Conservation (phyloP, 2,329 filamentous ascomycete genomes). For the Aspergillus ibericus region DNA sequence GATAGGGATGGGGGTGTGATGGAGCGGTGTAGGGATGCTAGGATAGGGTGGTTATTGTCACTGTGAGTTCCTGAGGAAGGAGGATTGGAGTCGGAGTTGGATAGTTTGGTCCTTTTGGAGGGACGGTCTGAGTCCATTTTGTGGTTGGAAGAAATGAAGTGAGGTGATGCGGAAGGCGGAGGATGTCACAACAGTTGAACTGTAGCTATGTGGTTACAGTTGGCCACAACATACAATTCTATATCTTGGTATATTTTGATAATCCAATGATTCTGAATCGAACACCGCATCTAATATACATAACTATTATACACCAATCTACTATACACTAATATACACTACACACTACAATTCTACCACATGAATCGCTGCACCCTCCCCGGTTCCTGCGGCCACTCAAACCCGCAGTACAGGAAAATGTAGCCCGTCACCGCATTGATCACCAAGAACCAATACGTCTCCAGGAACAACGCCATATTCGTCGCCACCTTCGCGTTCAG, state of each 20-base stretch:
- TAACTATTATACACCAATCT: background rate
- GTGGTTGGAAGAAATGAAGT: background rate
- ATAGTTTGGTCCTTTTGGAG: constrained; percentile 17
- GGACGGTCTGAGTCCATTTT: constrained; percentile 8
- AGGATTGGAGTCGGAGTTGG: background rate
- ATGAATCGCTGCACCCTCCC: constrained; percentile 64
- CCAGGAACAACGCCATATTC: constrained; percentile 42
- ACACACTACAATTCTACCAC: constrained; percentile 51
- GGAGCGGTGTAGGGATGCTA: constrained; percentile 32
- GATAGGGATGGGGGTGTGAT: constrained; percentile 29
- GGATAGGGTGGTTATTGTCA: background rate
- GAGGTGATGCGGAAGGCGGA: background rate
- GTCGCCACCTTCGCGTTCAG: constrained; percentile 28
- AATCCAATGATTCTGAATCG: too few relatives aligned
- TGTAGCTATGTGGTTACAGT: background rate
- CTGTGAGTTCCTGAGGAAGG: background rate
- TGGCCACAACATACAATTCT: background rate
- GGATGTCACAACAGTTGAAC: too few relatives aligned
- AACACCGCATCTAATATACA: background rate
- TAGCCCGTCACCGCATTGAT: constrained; percentile 41
- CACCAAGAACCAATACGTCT: constrained; percentile 58
- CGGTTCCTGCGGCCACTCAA: constrained; percentile 29
- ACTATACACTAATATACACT: background rate
- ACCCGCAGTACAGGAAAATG: constrained; percentile 24
- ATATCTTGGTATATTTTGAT: background rate